phyloP scores from a whole-genome alignment of 129 eudicot species.

The Arctium minus region DNA sequence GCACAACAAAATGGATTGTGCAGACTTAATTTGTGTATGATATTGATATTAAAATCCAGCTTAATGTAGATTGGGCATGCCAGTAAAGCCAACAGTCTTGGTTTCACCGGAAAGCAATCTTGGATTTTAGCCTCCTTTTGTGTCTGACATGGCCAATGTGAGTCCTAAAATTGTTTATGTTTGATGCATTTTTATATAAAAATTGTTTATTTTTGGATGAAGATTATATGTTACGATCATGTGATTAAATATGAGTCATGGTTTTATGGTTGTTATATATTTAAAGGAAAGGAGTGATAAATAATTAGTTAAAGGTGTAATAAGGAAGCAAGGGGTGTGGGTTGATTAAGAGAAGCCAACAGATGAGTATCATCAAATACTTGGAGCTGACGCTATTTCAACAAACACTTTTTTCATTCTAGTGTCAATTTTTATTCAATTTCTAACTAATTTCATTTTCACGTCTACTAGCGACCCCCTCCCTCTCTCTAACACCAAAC shows the following conservation, averaged over 20 bases:
- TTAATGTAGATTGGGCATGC: not conserved
- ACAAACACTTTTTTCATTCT: constrained; percentile 22
- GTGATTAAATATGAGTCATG: not conserved
- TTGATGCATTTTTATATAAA: not conserved
- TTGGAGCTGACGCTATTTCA: constrained; percentile 34
- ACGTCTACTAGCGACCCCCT: constrained; percentile 26
- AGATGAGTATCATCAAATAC: not conserved
- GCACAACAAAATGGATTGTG: not conserved
- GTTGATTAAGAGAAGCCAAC: constrained; percentile 39
- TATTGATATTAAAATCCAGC: not conserved
- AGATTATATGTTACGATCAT: not conserved
- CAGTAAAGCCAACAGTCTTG: not conserved
- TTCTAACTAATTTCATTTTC: constrained; percentile 26
- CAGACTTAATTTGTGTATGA: not conserved
- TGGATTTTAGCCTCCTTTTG: not conserved
- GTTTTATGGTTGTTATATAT: not conserved
- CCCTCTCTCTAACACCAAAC: constrained; percentile 18
- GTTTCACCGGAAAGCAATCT: not conserved
- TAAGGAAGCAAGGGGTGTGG: constrained; percentile 49
- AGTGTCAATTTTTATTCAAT: constrained; percentile 24
- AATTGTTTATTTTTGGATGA: too few species aligned
- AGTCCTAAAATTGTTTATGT: too few species aligned
- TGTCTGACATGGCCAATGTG: too few species aligned
- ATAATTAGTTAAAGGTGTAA: constrained; percentile 57
- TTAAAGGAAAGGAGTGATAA: not conserved